Base-by-base conservation (phyloP, 2,329 filamentous ascomycete genomes). In the Coniochaeta hoffmannii region DNA sequence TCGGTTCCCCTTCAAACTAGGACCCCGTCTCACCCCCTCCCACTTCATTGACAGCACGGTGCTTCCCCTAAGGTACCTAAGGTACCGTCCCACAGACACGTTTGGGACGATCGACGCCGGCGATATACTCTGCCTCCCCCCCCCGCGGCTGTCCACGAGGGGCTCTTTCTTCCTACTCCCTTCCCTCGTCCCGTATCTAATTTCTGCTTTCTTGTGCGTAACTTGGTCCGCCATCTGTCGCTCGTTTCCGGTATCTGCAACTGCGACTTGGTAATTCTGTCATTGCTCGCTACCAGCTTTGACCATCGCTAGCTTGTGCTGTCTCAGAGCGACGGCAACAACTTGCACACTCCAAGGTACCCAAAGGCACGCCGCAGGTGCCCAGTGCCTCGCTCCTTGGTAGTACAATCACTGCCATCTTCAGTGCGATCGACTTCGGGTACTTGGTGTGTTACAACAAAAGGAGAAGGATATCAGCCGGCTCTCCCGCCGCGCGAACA, bases 381-480 rank as follows among this genome's bases (percentile, higher is more conserved):
- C 36, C 36, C 10, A 41, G 36, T 22, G 36, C 17, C 35, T 54
- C 53, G 36, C 36, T 54, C 46, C 53, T 44, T 15, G 11, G 53
- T 19, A 28, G n/a, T 46, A 30, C 22, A 49, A 9, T 54, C 53
- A 26, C 46, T 32, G 32, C 36, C 30, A 53, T 46, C 36, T 41
- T 41, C 17, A 22, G 11, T 19, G n/a, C 36, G 17, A 34, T 34
- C 24, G 32, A 14, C 36, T 34, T 36, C 53, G 53, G 32, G 50
- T 38, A 49, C 24, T 38, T 34, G 56, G 55, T 59, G n/a, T n/a
- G n/a, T n/a, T n/a, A 51, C 53, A 14, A 59, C 55, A n/a, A 44
- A 30, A 50, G 30, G 50, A 32, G n/a, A n/a, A n/a, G n/a, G 49
- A 52, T 54, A 55, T 59, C 53, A 57, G 56, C 22, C 44, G 32